Evolutionary conservation across 1,139 yeast genomes (phyloP).

Genomic region (Oligophagozyma castellii): DNA sequence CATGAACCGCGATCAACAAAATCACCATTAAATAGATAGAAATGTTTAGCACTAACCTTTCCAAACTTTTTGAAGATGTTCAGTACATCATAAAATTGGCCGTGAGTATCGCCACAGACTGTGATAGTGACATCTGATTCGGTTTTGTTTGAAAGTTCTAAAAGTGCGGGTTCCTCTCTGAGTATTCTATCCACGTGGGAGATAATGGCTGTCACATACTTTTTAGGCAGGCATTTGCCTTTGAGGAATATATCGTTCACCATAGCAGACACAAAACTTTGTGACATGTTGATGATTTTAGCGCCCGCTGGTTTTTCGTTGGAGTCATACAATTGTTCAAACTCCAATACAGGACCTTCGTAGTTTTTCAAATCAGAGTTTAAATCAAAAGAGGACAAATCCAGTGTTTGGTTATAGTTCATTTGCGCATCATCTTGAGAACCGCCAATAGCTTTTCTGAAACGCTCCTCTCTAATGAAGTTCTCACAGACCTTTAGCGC

Average conservation of each 20-base stretch:
- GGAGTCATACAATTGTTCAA: slow-evolving; percentile 26
- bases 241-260: slow-evolving; percentile 48
- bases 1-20: slow-evolving; percentile 97
- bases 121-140: slow-evolving; percentile 37
- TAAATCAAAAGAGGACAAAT: slow-evolving; percentile 35
- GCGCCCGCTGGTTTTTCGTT: slow-evolving; percentile 19
- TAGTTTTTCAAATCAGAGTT: slow-evolving; percentile 31
- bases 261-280: slow-evolving; percentile 49
- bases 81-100: slow-evolving; percentile 83
- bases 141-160: slow-evolving; percentile 39
- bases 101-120: slow-evolving; percentile 96
- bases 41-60: slow-evolving; percentile 44
- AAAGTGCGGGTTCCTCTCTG: slow-evolving; percentile 55
- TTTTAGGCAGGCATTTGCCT: slow-evolving; percentile 65
- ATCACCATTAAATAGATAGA: slow-evolving; percentile 87
- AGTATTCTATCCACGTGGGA: slow-evolving; percentile 59
- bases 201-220: slow-evolving; percentile 73
- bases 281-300: slow-evolving; percentile 25
- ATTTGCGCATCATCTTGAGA: slow-evolving; percentile 33
- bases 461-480: slow-evolving; percentile 61
- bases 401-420: slow-evolving; percentile 31
- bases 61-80: slow-evolving; percentile 71
- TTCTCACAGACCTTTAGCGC: slow-evolving; percentile 53
- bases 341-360: slow-evolving; percentile 47
- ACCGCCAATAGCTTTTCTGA: slow-evolving; percentile 77